phyloP scores from a whole-genome alignment of 176 grass and related monocot genomes.

The Oryza coarctata region DNA sequence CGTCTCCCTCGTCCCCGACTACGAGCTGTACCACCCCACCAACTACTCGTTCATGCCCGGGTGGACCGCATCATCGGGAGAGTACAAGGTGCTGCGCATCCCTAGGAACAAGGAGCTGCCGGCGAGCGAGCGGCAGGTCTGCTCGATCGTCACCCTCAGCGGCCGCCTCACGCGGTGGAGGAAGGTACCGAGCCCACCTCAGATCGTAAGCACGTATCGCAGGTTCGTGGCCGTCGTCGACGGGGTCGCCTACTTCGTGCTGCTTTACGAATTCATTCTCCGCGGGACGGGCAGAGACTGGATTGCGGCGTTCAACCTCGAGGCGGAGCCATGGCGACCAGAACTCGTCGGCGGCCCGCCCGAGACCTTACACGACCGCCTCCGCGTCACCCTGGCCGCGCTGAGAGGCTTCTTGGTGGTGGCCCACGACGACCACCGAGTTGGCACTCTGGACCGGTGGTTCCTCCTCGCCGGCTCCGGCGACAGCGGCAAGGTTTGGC shows the following conservation, averaged over 20 bases:
- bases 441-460: not conserved
- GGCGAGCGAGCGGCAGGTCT: no score
- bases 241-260: not conserved
- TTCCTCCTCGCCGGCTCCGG: not conserved
- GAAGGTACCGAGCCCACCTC: not conserved
- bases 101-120: no score
- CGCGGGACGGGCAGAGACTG: not conserved
- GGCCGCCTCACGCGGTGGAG: not conserved
- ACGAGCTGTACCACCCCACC: not conserved
- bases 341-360: not conserved
- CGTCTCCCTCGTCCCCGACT: not conserved
- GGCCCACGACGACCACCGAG: no score
- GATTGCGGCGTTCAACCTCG: not conserved
- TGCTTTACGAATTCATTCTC: no score
- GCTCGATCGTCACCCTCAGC: constrained; percentile 2
- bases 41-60: not conserved
- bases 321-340: not conserved
- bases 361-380: no score
- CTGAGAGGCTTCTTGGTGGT: not conserved
- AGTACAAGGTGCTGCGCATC: not conserved
- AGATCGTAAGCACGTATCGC: no score
- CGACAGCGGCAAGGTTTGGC: no score
- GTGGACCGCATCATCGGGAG: not conserved
- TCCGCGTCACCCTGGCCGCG: not conserved
- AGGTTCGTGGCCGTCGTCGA: not conserved